Evolutionary conservation across 306 rosid genomes (phyloP).

Genomic region (Vigna radiata): DNA sequence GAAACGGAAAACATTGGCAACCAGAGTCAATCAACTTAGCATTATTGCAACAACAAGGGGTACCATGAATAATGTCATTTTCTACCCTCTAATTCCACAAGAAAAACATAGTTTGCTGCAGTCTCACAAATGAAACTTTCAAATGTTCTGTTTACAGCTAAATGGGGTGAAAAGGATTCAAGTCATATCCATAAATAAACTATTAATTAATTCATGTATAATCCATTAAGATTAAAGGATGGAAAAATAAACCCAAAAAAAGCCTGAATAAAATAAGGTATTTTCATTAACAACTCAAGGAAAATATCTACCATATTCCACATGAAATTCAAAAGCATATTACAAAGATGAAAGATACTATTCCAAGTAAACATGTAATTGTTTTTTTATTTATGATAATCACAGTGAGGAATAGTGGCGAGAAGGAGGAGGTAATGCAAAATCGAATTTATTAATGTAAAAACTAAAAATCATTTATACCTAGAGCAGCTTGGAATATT

Average conservation of each 20-base stretch:
- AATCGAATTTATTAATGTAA: not conserved
- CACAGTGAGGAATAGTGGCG: not conserved
- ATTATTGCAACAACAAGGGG: not conserved
- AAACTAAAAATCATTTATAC: constrained; percentile 47
- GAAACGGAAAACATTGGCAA: constrained; percentile 21
- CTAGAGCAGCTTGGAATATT: constrained; percentile 90
- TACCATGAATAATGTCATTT: constrained; percentile 4
- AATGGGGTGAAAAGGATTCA: constrained; percentile 23
- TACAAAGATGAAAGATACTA: not conserved
- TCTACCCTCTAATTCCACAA: not conserved
- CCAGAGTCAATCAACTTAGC: not conserved
- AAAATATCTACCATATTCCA: not conserved
- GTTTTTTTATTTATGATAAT: not conserved
- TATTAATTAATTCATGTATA: not conserved
- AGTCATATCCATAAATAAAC: not conserved
- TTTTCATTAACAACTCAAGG: constrained; percentile 11
- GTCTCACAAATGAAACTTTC: constrained; percentile 17
- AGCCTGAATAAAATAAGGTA: not conserved
- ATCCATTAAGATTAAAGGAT: not conserved
- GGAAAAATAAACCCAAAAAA: not conserved
- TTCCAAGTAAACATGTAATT: not conserved
- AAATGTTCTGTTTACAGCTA: not conserved
- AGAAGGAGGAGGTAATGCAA: too few species aligned
- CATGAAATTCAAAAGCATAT: constrained; percentile 12
- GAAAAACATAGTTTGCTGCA: constrained; percentile 14